Percentiles rank a stretch among this genome's conserved stretches.
phyloP scores from a whole-genome alignment of 2,329 filamentous ascomycete species.

The Xylaria sp. region DNA sequence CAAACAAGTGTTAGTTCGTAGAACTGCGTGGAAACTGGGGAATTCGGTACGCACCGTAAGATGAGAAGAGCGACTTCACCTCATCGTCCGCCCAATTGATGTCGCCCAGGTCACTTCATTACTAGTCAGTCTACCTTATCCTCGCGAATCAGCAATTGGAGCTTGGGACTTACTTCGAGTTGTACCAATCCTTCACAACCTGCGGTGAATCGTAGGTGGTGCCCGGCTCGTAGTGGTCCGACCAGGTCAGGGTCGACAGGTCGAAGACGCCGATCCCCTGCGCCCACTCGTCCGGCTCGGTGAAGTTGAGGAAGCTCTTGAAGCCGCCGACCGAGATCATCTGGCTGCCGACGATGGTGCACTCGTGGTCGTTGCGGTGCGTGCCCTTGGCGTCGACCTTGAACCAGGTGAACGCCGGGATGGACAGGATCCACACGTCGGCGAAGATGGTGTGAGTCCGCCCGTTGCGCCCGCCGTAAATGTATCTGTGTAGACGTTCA shows the following conservation, averaged over 20 bases:
- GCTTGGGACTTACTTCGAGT: neutral
- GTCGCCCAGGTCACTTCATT: neutral
- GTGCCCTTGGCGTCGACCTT: neutral
- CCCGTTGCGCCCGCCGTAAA: slow-evolving; percentile 9
- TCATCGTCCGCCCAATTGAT: neutral
- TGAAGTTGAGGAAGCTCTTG: neutral
- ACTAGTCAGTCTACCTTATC: neutral
- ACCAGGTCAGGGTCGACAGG: neutral
- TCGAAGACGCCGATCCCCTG: slow-evolving; percentile 1
- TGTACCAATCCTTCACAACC: neutral
- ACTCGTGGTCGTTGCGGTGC: neutral
- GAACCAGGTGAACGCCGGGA: slow-evolving; percentile 3
- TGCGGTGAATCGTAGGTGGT: neutral
- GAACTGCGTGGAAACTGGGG: neutral
- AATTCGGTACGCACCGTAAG: neutral
- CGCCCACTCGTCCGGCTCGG: neutral
- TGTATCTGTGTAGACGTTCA: neutral
- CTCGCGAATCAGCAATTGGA: neutral
- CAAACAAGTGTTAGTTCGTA: too few species aligned
- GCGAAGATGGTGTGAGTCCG: neutral
- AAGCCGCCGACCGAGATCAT: neutral
- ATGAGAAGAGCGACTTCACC: neutral
- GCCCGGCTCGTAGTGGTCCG: neutral
- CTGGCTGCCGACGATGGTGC: neutral
- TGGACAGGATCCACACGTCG: slow-evolving; percentile 1